Conservation (phyloP, 2,329 filamentous ascomycete genomes). For the Bipolaris bicolor region DNA sequence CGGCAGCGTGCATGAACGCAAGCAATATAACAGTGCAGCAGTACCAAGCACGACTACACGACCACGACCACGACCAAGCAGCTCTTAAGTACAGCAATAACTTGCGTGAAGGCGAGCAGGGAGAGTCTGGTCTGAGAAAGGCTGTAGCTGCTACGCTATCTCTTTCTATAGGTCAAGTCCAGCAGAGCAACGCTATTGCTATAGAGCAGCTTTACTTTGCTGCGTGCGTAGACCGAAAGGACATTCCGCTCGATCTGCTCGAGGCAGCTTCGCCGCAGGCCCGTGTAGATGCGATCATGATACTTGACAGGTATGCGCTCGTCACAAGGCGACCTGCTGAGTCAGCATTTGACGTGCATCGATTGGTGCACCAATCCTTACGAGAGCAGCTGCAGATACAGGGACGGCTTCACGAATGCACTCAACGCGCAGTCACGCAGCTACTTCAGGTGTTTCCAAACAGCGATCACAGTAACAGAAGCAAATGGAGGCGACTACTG, state of each 20-base stretch:
- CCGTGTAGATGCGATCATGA: constrained; percentile 18
- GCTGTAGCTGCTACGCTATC: neutral
- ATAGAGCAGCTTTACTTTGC: constrained; percentile 50
- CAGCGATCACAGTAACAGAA: neutral
- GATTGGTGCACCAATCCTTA: constrained; percentile 19
- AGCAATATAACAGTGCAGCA: neutral
- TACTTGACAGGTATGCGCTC: constrained; percentile 18
- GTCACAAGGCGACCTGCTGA: constrained; percentile 17
- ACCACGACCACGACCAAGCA: neutral
- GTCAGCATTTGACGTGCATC: constrained; percentile 19
- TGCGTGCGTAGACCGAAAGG: constrained; percentile 44
- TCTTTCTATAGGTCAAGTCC: neutral
- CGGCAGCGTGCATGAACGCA: neutral
- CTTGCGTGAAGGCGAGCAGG: neutral
- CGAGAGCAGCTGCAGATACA: constrained; percentile 14
- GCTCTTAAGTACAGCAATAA: neutral
- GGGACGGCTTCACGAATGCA: constrained; percentile 13
- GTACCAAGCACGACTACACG: neutral
- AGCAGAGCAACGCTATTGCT: constrained; percentile 36
- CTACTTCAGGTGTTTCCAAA: constrained; percentile 6
- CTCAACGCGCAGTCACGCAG: constrained; percentile 9
- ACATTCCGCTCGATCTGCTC: constrained; percentile 28
- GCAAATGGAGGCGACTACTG: constrained; percentile 4
- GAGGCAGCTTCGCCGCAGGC: constrained; percentile 11
- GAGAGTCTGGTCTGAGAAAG: neutral